Conservation (phyloP, 1,139 yeast genomes). For the Lizanozyma gosingica region DNA sequence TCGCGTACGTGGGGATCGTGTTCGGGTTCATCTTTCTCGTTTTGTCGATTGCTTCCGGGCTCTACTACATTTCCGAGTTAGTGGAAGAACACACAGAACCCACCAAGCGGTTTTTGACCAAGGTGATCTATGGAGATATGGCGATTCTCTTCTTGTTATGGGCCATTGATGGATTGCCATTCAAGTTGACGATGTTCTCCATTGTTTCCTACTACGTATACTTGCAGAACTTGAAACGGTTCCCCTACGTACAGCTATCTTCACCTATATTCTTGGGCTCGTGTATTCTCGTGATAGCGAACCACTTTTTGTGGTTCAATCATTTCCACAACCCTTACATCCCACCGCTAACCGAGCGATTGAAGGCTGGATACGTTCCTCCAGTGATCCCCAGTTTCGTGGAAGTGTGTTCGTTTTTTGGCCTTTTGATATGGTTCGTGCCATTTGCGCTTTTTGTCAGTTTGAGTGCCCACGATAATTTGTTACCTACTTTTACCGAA, state of each 20-base stretch:
- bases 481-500: constrained; percentile 50
- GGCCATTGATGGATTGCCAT: constrained; percentile 73
- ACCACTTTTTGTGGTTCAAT: constrained; percentile 87
- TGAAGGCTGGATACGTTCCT: constrained; percentile 48
- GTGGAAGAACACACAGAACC: constrained; percentile 91
- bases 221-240: constrained; percentile 63
- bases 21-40: constrained; percentile 67
- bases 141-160: constrained; percentile 45
- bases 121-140: constrained; percentile 54
- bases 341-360: constrained; percentile 48
- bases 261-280: constrained; percentile 65
- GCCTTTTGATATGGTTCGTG: constrained; percentile 85
- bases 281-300: constrained; percentile 63
- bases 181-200: constrained; percentile 55
- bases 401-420: constrained; percentile 90
- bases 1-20: constrained; percentile 63
- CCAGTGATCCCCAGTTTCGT: constrained; percentile 75
- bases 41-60: constrained; percentile 65
- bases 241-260: constrained; percentile 74
- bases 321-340: constrained; percentile 66
- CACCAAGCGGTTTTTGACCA: constrained; percentile 59
- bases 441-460: constrained; percentile 92
- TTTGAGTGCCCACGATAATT: constrained; percentile 85
- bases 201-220: constrained; percentile 65
- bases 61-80: constrained; percentile 82